A percentile compares a stretch with the other conserved stretches of the same genome.
Evolutionary conservation across 1,284 basidiomycete genomes (phyloP).

Genomic region (Retiboletus flavoniger): DNA sequence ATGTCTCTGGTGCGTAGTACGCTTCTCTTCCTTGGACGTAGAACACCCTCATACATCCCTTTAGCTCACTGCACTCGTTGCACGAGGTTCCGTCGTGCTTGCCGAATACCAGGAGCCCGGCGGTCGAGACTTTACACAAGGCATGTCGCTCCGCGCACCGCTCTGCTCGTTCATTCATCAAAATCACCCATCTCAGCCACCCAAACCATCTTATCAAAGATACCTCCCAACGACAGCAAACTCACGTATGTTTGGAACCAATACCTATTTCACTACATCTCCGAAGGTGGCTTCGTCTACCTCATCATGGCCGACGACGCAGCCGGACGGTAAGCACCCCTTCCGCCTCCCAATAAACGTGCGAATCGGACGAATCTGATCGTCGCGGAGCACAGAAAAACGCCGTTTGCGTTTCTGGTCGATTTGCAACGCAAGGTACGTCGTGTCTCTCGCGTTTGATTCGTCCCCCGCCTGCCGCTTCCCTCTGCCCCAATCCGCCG

Average conservation of each 20-base stretch:
- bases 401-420: slow-evolving; percentile 91
- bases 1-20: slow-evolving; percentile 25
- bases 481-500: not conserved
- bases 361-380: not conserved
- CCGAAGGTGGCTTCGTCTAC: slow-evolving; percentile 82
- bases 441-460: not conserved
- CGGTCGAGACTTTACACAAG: slow-evolving; percentile 82
- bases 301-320: slow-evolving; percentile 93
- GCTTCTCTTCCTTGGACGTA: not conserved
- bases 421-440: slow-evolving; percentile 78
- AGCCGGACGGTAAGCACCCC: slow-evolving; percentile 67
- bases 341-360: no score
- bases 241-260: slow-evolving; percentile 96
- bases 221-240: slow-evolving; percentile 92
- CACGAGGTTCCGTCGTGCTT: slow-evolving; percentile 75
- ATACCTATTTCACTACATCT: slow-evolving; percentile 95
- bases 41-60: not conserved
- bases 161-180: slow-evolving; percentile 3
- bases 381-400: slow-evolving; percentile 50
- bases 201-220: slow-evolving; percentile 91
- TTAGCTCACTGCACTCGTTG: slow-evolving; percentile 84
- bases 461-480: not conserved
- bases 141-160: slow-evolving; percentile 36
- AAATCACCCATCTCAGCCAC: slow-evolving; percentile 54
- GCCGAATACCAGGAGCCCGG: slow-evolving; percentile 77